Conservation (phyloP, 2,329 filamentous ascomycete genomes). For the Colletotrichum magnum region DNA sequence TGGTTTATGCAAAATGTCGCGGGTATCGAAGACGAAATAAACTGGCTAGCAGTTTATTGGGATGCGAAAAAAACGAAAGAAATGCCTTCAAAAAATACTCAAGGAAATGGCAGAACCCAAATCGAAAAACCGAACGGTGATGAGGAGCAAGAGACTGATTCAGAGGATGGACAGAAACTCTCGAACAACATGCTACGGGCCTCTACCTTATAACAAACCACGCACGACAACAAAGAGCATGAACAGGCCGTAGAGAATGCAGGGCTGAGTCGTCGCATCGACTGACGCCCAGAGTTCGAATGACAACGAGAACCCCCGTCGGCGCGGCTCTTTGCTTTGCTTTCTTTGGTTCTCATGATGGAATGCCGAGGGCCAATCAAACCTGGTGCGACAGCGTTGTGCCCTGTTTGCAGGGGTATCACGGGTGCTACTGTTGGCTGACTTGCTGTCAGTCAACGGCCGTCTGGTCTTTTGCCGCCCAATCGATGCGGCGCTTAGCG, state of each 20-base stretch:
- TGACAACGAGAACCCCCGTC: not conserved
- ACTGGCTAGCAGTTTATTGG: constrained; percentile 12
- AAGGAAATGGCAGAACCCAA: constrained; percentile 14
- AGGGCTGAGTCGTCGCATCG: constrained; percentile 29
- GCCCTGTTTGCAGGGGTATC: constrained; percentile 10
- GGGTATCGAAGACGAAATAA: not conserved
- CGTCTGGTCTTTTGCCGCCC: constrained; percentile 16
- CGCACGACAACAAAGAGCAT: constrained; percentile 8
- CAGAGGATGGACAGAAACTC: not conserved
- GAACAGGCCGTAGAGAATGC: not conserved
- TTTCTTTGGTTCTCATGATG: constrained; percentile 13
- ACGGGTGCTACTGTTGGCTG: constrained; percentile 7
- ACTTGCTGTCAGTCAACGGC: constrained; percentile 26
- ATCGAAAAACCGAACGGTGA: not conserved
- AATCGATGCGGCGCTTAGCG: constrained; percentile 34
- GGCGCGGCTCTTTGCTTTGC: too few species aligned
- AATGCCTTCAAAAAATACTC: constrained; percentile 14
- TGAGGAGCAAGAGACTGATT: constrained; percentile 10
- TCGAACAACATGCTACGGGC: not conserved
- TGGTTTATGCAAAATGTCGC: not conserved
- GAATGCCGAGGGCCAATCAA: constrained; percentile 21
- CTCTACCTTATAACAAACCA: constrained; percentile 29
- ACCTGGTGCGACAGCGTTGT: not conserved
- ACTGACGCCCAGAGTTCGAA: constrained; percentile 7
- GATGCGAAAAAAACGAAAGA: constrained; percentile 2